These are phyloP conservation scores for Calonectria pseudoreteaudii DNA, from an alignment of 2,329 filamentous ascomycete genomes.

Conservation along the genomic window DNA sequence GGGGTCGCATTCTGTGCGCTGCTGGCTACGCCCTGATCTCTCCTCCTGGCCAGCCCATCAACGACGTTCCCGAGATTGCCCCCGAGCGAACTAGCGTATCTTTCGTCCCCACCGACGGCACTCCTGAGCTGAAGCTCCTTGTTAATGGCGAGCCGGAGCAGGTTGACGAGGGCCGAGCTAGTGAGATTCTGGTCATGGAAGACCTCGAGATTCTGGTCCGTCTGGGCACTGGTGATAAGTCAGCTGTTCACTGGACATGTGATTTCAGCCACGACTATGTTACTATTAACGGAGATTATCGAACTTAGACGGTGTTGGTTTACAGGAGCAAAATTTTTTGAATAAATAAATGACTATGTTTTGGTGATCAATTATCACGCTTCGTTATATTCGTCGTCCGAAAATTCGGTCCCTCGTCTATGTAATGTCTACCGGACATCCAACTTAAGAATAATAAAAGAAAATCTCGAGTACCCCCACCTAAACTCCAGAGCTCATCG, in stretches of 20 bases:
- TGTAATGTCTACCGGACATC: constrained; percentile 27
- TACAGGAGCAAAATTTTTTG: constrained; percentile 14
- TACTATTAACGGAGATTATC: constrained; percentile 76
- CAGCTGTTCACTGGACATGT: constrained; percentile 85
- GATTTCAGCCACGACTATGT: constrained; percentile 88
- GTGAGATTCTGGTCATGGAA: constrained; percentile 81
- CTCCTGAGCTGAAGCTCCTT: constrained; percentile 79
- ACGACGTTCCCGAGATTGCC: constrained; percentile 72
- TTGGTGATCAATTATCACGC: constrained; percentile 9
- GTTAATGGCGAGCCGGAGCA: constrained; percentile 83
- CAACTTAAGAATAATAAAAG: constrained; percentile 30
- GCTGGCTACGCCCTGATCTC: constrained; percentile 82
- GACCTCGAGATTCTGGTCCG: constrained; percentile 83
- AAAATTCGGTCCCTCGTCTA: not conserved
- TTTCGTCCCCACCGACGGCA: constrained; percentile 83
- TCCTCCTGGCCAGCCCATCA: constrained; percentile 66
- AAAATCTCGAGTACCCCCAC: constrained; percentile 27
- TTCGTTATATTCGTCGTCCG: not conserved
- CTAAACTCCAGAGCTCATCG: constrained; percentile 37
- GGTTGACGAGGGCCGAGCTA: constrained; percentile 81
- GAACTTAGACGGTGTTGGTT: constrained; percentile 59
- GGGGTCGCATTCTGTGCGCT: constrained; percentile 96
- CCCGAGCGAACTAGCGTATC: constrained; percentile 81
- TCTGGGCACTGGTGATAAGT: constrained; percentile 75
- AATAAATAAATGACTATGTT: constrained; percentile 13